Base-by-base conservation (phyloP, 2,329 filamentous ascomycete species). In the Pseudophaeomoniella oleicola region DNA sequence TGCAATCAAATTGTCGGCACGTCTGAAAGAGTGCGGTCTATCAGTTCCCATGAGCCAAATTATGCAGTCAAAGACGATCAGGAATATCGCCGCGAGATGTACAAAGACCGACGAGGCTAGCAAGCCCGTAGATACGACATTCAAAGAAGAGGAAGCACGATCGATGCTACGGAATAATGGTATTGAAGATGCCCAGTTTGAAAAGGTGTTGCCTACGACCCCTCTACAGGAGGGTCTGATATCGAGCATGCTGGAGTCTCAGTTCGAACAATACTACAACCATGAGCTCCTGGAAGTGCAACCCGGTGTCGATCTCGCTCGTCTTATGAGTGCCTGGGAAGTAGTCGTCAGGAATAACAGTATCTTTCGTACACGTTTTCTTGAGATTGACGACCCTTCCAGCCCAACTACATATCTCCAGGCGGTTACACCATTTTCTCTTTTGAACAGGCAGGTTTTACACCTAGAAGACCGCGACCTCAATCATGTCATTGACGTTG, bases 141-240 rank as follows among this genome's bases (percentile, higher is more conserved):
- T 38, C 58, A 0, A 32, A 49, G 2, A 32, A 51, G 3, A 46
- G 53, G 0, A 35, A 37, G 9, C 5, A 31, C 46, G 27, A 37
- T 40, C 18, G 36, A 52, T 30, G 15, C 36, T 37, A 44, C 3
- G 48, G 14, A 42, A 44, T 0, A 50, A 51, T 3, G 58, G 50
- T 0, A 46, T 58, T 15, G 41, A 58, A 40, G 49, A 69, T 5
- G 41, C 53, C 0, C 48, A 62, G 9, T 48, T 78, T 1, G 72
- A 81, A 35, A 53, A 64, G 3, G 57, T 88, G 2, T 57, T 90
- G 2, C 86, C 86, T 0, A 70, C 79, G 0, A 93, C 87, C 0
- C 78, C 86, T 4, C 65, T 93, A 4, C 87, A 96, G 57, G 85
- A 94, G 53, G 78, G 79, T 2, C 85, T 94, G 75, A 61, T 92